Conservation (phyloP, 148 eudicot genomes). For the Suaeda aralocaspica region DNA sequence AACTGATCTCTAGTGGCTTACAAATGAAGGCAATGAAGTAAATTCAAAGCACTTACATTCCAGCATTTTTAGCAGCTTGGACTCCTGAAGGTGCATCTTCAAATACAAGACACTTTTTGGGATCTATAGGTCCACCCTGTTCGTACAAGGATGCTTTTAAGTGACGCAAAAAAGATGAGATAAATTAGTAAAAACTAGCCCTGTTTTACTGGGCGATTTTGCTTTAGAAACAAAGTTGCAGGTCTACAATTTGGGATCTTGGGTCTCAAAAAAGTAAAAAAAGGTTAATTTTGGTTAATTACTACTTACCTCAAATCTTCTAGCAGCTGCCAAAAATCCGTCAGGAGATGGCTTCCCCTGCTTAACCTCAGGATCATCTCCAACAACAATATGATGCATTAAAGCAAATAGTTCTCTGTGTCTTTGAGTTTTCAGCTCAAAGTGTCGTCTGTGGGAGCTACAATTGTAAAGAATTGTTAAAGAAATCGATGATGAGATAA, state of each 20-base stretch:
- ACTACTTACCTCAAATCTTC: slow-evolving; percentile 82
- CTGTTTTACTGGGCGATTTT: not conserved
- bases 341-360: slow-evolving; percentile 96
- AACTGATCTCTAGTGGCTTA: not conserved
- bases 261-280: too few relatives aligned
- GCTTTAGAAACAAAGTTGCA: not conserved
- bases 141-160: slow-evolving; percentile 19
- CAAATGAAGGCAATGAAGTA: not conserved
- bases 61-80: slow-evolving; percentile 91
- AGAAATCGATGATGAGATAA: not conserved
- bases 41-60: slow-evolving; percentile 60
- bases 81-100: slow-evolving; percentile 96
- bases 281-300: not conserved
- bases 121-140: slow-evolving; percentile 80
- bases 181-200: not conserved
- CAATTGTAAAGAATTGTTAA: slow-evolving; percentile 10
- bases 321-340: slow-evolving; percentile 79
- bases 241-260: not conserved
- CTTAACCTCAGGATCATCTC: slow-evolving; percentile 98
- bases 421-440: slow-evolving; percentile 75
- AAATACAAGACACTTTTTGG: slow-evolving; percentile 65
- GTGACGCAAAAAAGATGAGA: not conserved
- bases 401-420: slow-evolving; percentile 73
- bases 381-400: slow-evolving; percentile 93
- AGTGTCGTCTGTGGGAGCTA: slow-evolving; percentile 78